These are phyloP conservation scores for Gyromitra esculenta DNA, from an alignment of 2,329 filamentous ascomycete species.

Conservation along the genomic window DNA sequence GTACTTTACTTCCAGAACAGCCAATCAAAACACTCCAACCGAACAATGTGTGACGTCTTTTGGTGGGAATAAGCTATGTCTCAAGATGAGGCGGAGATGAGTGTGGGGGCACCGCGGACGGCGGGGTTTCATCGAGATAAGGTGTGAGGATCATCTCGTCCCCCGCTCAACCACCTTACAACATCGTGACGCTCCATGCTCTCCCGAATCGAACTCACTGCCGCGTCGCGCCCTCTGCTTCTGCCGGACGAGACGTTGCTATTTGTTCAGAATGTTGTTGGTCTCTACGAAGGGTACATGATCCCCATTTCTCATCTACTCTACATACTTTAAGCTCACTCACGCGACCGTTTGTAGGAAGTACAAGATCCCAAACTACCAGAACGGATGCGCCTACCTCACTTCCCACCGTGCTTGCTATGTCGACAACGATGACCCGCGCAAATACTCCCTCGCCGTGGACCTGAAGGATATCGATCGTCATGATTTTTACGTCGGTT, in stretches of 20 bases:
- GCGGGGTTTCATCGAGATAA: constrained; percentile 23
- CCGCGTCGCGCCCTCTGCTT: constrained; percentile 90
- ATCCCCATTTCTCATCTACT: constrained; percentile 31
- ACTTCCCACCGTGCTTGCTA: constrained; percentile 97
- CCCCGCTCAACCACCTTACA: constrained; percentile 17
- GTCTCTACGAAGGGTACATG: constrained; percentile 92
- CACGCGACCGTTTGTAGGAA: constrained; percentile 69
- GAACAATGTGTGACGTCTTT: neutral
- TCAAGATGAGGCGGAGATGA: constrained; percentile 23
- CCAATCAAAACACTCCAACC: neutral
- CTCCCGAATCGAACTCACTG: constrained; percentile 81
- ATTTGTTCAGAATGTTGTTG: constrained; percentile 97
- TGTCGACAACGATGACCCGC: constrained; percentile 85
- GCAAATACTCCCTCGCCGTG: constrained; percentile 83
- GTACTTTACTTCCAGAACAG: neutral
- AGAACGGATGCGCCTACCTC: constrained; percentile 95
- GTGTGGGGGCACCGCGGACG: constrained; percentile 22
- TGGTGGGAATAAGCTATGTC: constrained; percentile 7
- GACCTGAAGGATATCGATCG: constrained; percentile 91
- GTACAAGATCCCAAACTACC: constrained; percentile 91
- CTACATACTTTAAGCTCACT: constrained; percentile 20
- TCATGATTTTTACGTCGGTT: constrained; percentile 82
- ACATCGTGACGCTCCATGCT: constrained; percentile 50
- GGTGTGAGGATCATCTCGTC: constrained; percentile 4
- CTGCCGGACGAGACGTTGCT: constrained; percentile 92